Evolutionary conservation across 371 early-diverging fungal species (phyloP).

Genomic region (Apophysomyces elegans): DNA sequence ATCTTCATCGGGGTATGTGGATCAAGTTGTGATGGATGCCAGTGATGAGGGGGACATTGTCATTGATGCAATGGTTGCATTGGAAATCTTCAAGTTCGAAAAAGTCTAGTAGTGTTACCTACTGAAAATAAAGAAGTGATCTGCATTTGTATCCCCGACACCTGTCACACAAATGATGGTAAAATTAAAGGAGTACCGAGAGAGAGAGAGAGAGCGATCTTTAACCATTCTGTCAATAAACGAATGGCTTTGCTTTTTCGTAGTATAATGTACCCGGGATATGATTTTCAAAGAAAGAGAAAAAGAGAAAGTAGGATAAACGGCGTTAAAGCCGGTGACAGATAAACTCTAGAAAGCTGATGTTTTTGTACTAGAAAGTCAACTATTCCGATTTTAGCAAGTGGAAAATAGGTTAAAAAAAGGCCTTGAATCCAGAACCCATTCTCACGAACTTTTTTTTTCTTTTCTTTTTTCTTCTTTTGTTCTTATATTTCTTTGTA

Average conservation of each 20-base stretch:
- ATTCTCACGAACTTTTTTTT: background rate
- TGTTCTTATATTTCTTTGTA: background rate
- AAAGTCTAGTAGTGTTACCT: conserved; percentile 3
- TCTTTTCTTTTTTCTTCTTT: background rate
- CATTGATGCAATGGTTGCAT: conserved; percentile 34
- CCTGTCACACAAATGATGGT: background rate
- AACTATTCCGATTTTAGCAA: conserved; percentile 4
- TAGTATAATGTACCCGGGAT: too few species aligned
- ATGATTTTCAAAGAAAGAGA: background rate
- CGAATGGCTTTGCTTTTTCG: too few species aligned
- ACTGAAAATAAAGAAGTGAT: background rate
- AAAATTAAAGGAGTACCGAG: background rate
- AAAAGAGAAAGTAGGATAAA: background rate
- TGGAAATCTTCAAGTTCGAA: conserved; percentile 42
- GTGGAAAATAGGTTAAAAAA: background rate
- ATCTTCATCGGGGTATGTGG: conserved; percentile 29
- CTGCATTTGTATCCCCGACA: conserved; percentile 6
- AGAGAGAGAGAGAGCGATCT: too few species aligned
- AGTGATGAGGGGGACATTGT: conserved; percentile 18
- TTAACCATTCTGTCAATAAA: too few species aligned
- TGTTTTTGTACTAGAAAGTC: background rate
- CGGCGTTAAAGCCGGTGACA: background rate
- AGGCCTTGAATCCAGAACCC: background rate
- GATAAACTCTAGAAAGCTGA: background rate
- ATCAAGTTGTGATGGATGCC: conserved; percentile 30